phyloP scores from a whole-genome alignment of 345 rosid genomes.

The Mallotus nudiflorus region DNA sequence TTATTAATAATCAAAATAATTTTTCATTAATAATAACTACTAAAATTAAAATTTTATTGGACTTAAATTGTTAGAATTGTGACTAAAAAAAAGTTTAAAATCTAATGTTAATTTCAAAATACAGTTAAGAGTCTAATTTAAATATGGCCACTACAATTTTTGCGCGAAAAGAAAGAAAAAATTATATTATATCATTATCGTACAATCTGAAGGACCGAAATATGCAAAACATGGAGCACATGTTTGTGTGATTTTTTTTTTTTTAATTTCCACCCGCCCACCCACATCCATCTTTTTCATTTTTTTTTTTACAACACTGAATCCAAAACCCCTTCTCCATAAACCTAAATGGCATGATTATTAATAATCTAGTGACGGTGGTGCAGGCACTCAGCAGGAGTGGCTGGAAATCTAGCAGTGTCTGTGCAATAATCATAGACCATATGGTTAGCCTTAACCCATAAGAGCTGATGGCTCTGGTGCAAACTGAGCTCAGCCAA shows the following conservation, averaged over 20 bases:
- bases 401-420: constrained; percentile 65
- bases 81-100: too few species aligned
- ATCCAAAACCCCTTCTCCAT: neutral
- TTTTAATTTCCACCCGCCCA: neutral
- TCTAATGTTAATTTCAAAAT: too few species aligned
- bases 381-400: constrained; percentile 86
- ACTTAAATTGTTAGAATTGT: too few species aligned
- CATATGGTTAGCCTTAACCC: constrained; percentile 94
- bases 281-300: neutral
- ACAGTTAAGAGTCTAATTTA: too few species aligned
- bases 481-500: constrained; percentile 69
- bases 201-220: constrained; percentile 3
- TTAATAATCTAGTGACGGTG: constrained; percentile 57
- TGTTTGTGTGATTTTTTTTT: neutral
- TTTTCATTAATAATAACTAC: too few species aligned
- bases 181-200: neutral
- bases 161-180: neutral
- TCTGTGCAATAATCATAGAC: constrained; percentile 86
- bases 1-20: too few species aligned
- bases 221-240: constrained; percentile 28
- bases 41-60: too few species aligned
- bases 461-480: constrained; percentile 91
- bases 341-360: neutral
- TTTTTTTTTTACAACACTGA: constrained; percentile 1
- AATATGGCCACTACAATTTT: too few species aligned